Base-by-base conservation (phyloP, 148 eudicot species). In the Pouteria glomerata region DNA sequence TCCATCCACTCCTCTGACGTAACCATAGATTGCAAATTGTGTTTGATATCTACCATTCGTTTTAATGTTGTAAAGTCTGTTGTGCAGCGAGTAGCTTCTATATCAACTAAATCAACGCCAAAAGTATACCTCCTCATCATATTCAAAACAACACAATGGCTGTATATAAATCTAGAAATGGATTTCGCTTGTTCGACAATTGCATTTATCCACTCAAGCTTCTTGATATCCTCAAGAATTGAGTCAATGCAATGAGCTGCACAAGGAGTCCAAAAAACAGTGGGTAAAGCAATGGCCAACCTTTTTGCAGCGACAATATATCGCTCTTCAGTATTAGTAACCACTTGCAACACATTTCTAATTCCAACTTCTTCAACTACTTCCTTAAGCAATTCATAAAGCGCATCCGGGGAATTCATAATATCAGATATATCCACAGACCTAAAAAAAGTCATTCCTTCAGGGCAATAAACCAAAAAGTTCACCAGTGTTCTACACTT, bases 1-100 rank as follows among this genome's bases (percentile, higher is more conserved):
- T 86, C 93, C 76, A 91, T 86, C 98, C 98, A 95, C 75, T 95
- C 98, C 79, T 87, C 97, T 56, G 98, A 91, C 14, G 97, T 91
- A 74, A 95, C 87, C 82, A 91, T 81, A 63, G 93, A 88, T 56
- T 88, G 93, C 80, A 95, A 81, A 82, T 86, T 85, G 80, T 88
- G 93, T 78, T 84, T 91, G 41, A 89, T 82, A 73, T 83, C 73
- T 24, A 88, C 83, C 82, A 95, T 85, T 65, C 90, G 74, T 77
- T 88, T 95, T 63, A 95, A 60, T 31, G 98, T 89, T 64, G 72
- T 71, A 62, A 91, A 91, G 79, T 79, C 81, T 51, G 98, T 83
- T n/a, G 81, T 71, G 1, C 69, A 70, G 35, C 69, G 77, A 76
- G 83, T 89, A 64, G 63, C 72, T 73, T 90, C 93, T 21, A 86